These are phyloP conservation scores for Agrocybe praecox DNA, from an alignment of 768 basidiomycete genomes.

Conservation along the genomic window DNA sequence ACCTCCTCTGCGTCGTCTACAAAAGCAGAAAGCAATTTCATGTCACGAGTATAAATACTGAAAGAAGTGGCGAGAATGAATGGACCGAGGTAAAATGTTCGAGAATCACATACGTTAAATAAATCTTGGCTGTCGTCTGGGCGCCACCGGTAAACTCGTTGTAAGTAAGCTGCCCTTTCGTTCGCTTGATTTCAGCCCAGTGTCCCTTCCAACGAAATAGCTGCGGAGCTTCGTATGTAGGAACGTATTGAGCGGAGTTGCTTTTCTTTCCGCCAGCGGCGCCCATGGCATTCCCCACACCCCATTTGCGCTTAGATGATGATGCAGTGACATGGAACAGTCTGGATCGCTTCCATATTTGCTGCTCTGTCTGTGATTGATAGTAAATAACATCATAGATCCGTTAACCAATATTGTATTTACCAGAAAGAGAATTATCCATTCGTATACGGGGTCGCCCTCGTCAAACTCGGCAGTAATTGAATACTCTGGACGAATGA, in stretches of 20 bases:
- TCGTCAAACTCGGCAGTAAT: slow-evolving; percentile 39
- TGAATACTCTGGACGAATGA: slow-evolving; percentile 30
- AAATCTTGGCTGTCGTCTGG: slow-evolving; percentile 19
- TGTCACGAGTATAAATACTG: slow-evolving; percentile 45
- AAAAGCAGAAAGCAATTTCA: slow-evolving; percentile 38
- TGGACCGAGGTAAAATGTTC: no score
- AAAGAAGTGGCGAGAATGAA: no score
- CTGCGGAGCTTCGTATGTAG: slow-evolving; percentile 39
- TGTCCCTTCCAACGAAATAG: slow-evolving; percentile 47
- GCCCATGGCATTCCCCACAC: slow-evolving; percentile 27
- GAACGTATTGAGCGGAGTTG: slow-evolving; percentile 41
- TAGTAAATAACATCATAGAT: background rate
- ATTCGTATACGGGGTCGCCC: slow-evolving; percentile 43
- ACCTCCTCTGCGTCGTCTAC: slow-evolving; percentile 41
- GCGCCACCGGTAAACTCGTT: slow-evolving; percentile 10
- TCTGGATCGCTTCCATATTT: slow-evolving; percentile 41
- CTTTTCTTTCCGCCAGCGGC: slow-evolving; percentile 14
- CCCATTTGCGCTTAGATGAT: slow-evolving; percentile 39
- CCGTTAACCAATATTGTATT: slow-evolving; percentile 2
- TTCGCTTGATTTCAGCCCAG: slow-evolving; percentile 40
- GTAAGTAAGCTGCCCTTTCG: slow-evolving; percentile 8
- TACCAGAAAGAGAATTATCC: slow-evolving; percentile 41
- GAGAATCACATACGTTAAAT: slow-evolving; percentile 39
- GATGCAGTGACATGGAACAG: slow-evolving; percentile 42
- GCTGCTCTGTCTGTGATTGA: slow-evolving; percentile 35